Conservation (phyloP, 345 rosid genomes). For the Turnera subulata region DNA sequence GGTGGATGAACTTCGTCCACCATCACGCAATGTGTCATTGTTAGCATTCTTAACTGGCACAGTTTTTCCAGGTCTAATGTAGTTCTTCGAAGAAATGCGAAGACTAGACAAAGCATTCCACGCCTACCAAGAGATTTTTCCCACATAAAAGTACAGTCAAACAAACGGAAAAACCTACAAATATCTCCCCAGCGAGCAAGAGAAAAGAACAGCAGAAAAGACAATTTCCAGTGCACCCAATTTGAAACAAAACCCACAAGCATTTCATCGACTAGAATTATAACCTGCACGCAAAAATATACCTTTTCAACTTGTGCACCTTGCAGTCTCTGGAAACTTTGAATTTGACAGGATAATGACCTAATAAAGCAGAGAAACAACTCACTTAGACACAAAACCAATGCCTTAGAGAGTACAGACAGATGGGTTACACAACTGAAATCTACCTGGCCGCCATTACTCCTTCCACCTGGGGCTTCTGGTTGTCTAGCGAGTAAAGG, state of each 20-base stretch:
- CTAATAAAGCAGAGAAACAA: conserved; percentile 27
- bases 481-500: conserved; percentile 60
- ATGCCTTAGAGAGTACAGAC: neutral
- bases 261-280: neutral
- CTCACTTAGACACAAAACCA: neutral
- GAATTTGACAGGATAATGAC: conserved; percentile 41
- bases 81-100: conserved; percentile 47
- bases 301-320: conserved; percentile 65
- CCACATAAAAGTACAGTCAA: conserved; percentile 1
- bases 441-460: conserved; percentile 49
- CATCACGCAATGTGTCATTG: conserved; percentile 26
- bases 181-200: neutral
- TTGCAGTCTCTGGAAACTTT: conserved; percentile 42
- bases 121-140: conserved; percentile 55
- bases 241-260: neutral
- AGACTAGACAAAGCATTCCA: conserved; percentile 81
- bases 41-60: conserved; percentile 36
- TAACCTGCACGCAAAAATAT: conserved; percentile 4
- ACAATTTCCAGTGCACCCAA: neutral
- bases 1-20: conserved; percentile 36
- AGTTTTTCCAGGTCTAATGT: conserved; percentile 70
- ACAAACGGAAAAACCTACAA: neutral
- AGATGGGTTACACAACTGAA: neutral
- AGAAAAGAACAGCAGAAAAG: neutral
- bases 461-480: conserved; percentile 46